Conservation (phyloP, 2,329 filamentous ascomycete species). For the Neonectria magnoliae region DNA sequence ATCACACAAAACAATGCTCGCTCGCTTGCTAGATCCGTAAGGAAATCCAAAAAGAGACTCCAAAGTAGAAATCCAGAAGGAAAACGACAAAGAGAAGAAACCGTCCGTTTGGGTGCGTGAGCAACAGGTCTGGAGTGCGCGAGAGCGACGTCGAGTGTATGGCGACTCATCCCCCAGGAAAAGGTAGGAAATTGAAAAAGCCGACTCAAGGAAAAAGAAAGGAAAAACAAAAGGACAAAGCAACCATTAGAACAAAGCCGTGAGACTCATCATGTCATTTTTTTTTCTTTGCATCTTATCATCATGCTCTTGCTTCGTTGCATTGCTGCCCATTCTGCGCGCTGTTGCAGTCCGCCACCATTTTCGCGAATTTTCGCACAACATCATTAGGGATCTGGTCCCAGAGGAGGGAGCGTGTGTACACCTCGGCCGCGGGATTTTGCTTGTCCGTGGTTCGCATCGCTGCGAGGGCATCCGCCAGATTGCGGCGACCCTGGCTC, state of each 20-base stretch:
- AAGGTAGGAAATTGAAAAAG: conserved; percentile 36
- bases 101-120: conserved; percentile 57
- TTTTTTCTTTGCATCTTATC: conserved; percentile 48
- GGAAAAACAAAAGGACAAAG: conserved; percentile 26
- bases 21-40: conserved; percentile 51
- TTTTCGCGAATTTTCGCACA: conserved; percentile 89
- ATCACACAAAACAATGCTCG: conserved; percentile 48
- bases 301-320: conserved; percentile 55
- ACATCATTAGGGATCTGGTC: conserved; percentile 93
- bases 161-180: conserved; percentile 38
- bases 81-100: conserved; percentile 49
- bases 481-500: conserved; percentile 75
- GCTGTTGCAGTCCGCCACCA: conserved; percentile 80
- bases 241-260: conserved; percentile 36
- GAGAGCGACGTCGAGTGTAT: conserved; percentile 47
- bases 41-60: conserved; percentile 43
- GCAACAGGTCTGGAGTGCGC: conserved; percentile 57
- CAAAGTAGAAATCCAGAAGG: conserved; percentile 45
- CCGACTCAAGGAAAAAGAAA: conserved; percentile 42
- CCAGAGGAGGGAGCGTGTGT: conserved; percentile 92
- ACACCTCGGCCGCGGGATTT: conserved; percentile 81
- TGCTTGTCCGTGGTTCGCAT: conserved; percentile 79
- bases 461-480: conserved; percentile 81
- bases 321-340: conserved; percentile 55
- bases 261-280: conserved; percentile 48